A percentile compares a stretch with the other conserved stretches of the same genome.
These are phyloP conservation scores for Casuarina glauca DNA, from an alignment of 306 rosid species.

Conservation along the genomic window DNA sequence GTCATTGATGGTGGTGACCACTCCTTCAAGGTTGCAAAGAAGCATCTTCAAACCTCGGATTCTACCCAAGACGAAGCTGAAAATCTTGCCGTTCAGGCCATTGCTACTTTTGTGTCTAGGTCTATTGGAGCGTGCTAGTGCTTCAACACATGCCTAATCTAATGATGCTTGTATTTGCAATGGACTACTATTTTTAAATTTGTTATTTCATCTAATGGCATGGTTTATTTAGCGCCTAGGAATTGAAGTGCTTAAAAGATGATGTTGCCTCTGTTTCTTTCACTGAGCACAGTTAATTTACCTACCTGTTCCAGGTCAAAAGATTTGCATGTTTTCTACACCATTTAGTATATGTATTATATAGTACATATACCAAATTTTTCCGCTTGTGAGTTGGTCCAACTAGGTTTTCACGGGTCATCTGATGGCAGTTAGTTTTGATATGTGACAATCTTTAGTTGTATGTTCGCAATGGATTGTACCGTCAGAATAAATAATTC, in stretches of 20 bases:
- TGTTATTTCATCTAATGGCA: not conserved
- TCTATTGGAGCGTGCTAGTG: conserved; percentile 38
- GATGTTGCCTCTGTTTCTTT: not conserved
- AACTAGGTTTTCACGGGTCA: not conserved
- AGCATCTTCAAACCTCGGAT: conserved; percentile 65
- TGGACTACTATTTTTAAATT: not conserved
- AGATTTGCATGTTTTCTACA: too few species aligned
- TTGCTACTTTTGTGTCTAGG: conserved; percentile 55
- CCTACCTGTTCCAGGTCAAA: not conserved
- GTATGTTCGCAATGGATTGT: not conserved
- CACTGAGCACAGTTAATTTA: not conserved
- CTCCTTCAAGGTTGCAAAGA: conserved; percentile 88
- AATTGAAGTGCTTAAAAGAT: not conserved
- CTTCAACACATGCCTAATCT: not conserved
- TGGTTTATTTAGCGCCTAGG: not conserved
- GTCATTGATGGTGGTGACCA: conserved; percentile 90
- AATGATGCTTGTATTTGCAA: not conserved
- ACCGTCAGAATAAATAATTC: not conserved
- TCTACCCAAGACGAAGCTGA: conserved; percentile 68
- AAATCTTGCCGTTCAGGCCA: conserved; percentile 56
- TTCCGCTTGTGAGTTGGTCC: not conserved
- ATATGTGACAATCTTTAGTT: not conserved
- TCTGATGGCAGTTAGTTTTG: not conserved
- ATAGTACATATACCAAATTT: not conserved
- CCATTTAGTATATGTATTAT: not conserved